Percentiles rank a stretch among this genome's conserved stretches.
Evolutionary conservation across 2,329 filamentous ascomycete species (phyloP).

Genomic region (Aspergillus ochraceoroseus): DNA sequence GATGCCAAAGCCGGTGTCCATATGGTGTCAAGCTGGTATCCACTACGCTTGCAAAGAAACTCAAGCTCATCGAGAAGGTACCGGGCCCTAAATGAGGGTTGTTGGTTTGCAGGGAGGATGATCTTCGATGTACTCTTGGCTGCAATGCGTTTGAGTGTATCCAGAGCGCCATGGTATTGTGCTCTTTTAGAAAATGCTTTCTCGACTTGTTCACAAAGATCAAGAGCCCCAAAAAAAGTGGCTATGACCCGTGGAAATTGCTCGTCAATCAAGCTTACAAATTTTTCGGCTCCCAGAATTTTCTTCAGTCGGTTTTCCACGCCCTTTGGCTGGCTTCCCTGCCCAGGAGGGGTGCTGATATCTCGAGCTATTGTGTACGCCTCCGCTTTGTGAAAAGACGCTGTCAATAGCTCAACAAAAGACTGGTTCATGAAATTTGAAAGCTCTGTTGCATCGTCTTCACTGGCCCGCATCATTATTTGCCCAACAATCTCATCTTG

Average conservation of each 20-base stretch:
- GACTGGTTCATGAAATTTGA: slow-evolving; percentile 53
- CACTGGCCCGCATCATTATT: slow-evolving; percentile 73
- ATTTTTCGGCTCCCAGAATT: slow-evolving; percentile 62
- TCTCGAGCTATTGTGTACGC: slow-evolving; percentile 82
- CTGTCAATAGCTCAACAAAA: slow-evolving; percentile 56
- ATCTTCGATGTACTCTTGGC: slow-evolving; percentile 61
- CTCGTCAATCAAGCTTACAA: slow-evolving; percentile 58
- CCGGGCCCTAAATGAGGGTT: slow-evolving; percentile 78
- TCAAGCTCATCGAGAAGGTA: slow-evolving; percentile 70
- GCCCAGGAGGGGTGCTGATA: slow-evolving; percentile 48
- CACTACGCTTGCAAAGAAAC: slow-evolving; percentile 68
- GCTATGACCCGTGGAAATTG: slow-evolving; percentile 74
- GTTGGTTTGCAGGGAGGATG: slow-evolving; percentile 68
- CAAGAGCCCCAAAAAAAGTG: slow-evolving; percentile 68
- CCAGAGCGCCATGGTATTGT: slow-evolving; percentile 56
- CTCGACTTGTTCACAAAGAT: slow-evolving; percentile 70
- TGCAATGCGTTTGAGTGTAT: slow-evolving; percentile 65
- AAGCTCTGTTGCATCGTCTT: slow-evolving; percentile 58
- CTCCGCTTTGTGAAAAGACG: slow-evolving; percentile 70
- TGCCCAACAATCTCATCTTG: slow-evolving; percentile 75
- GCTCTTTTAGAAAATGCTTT: slow-evolving; percentile 59
- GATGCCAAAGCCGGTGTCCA: slow-evolving; percentile 74
- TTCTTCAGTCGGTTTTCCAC: slow-evolving; percentile 63
- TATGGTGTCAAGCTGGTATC: slow-evolving; percentile 59
- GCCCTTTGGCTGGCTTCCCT: slow-evolving; percentile 49